Conservation (phyloP, 2,329 filamentous ascomycete species). For the Aspergillus sp. region DNA sequence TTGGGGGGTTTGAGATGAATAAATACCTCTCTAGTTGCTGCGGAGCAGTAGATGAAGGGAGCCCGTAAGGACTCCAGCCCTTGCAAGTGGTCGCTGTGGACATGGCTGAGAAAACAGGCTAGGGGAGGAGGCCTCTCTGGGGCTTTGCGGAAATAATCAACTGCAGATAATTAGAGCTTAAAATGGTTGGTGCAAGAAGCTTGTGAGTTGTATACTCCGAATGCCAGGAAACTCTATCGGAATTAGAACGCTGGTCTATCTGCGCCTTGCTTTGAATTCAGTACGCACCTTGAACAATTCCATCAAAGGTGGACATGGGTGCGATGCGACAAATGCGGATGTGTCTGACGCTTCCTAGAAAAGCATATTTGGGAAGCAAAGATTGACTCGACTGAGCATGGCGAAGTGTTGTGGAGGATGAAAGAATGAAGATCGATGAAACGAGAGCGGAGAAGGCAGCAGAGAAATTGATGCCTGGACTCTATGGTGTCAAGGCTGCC, state of each 20-base stretch:
- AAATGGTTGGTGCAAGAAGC: conserved; percentile 5
- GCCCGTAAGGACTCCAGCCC: conserved; percentile 75
- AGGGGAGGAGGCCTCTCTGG: conserved; percentile 60
- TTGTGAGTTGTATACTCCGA: conserved; percentile 50
- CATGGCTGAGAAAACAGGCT: conserved; percentile 87
- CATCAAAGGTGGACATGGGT: conserved; percentile 75
- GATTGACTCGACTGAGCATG: too few species aligned
- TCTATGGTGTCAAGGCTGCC: not conserved
- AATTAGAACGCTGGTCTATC: conserved; percentile 5
- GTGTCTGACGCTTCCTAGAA: not conserved
- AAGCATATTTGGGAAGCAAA: not conserved
- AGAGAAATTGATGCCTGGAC: not conserved
- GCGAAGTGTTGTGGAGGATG: not conserved
- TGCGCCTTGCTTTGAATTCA: not conserved
- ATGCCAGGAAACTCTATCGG: conserved; percentile 73
- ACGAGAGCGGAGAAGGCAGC: not conserved
- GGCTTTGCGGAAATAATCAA: conserved; percentile 75
- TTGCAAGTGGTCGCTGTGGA: conserved; percentile 84
- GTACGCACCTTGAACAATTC: conserved; percentile 53
- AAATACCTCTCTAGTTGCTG: conserved; percentile 69
- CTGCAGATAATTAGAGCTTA: conserved; percentile 39
- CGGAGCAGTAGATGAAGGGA: conserved; percentile 88
- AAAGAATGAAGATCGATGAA: not conserved
- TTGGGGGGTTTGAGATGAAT: not conserved
- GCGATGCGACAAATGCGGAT: not conserved